Conservation (phyloP, 805 yeast species). For the Debaryomyces prosopidis region DNA sequence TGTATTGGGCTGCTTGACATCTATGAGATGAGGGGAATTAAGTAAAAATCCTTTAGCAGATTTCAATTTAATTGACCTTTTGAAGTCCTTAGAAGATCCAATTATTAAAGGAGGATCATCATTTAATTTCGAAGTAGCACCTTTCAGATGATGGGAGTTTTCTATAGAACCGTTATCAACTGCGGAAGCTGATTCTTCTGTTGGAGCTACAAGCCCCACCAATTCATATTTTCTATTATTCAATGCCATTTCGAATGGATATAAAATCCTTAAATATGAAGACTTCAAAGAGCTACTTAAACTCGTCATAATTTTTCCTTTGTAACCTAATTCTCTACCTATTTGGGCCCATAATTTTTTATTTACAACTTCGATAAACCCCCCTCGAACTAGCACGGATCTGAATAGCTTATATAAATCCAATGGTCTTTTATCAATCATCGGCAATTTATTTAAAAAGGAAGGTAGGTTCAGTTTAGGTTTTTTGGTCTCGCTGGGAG, state of each 20-base stretch:
- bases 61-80: slow-evolving; percentile 47
- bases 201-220: slow-evolving; percentile 14
- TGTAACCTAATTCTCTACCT: slow-evolving; percentile 77
- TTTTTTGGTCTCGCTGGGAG: background rate
- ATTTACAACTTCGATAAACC: slow-evolving; percentile 60
- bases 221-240: slow-evolving; percentile 13
- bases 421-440: slow-evolving; percentile 63
- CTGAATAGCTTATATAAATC: slow-evolving; percentile 62
- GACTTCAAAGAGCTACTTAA: slow-evolving; percentile 65
- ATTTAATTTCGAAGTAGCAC: background rate
- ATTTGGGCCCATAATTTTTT: slow-evolving; percentile 80
- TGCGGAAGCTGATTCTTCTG: slow-evolving; percentile 1
- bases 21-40: slow-evolving; percentile 49
- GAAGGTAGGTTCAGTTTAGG: slow-evolving; percentile 9
- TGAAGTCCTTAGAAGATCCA: slow-evolving; percentile 46
- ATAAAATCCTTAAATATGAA: slow-evolving; percentile 49
- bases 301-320: slow-evolving; percentile 70
- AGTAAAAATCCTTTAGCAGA: slow-evolving; percentile 53
- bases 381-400: slow-evolving; percentile 66
- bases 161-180: slow-evolving; percentile 6
- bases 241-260: slow-evolving; percentile 29
- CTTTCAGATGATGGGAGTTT: background rate
- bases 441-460: slow-evolving; percentile 49
- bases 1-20: slow-evolving; percentile 32
- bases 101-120: slow-evolving; percentile 36